phyloP scores from a whole-genome alignment of 768 basidiomycete genomes.

The Russula brevipes region DNA sequence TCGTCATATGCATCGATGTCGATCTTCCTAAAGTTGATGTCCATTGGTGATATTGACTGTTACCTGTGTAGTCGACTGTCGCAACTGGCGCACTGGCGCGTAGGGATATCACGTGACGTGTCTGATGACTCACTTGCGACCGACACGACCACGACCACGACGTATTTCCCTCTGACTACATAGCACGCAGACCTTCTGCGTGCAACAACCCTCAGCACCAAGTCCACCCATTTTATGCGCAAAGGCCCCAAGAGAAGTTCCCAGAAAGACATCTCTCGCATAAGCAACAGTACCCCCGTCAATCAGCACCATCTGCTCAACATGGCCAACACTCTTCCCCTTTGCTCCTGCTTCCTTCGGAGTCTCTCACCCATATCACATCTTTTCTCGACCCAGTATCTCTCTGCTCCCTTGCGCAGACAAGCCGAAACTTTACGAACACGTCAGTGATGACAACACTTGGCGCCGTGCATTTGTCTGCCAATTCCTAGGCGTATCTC shows the following conservation, averaged over 20 bases:
- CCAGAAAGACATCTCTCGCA: constrained; percentile 36
- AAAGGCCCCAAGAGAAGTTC: constrained; percentile 44
- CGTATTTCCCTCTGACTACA: not conserved
- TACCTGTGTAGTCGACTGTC: too few relatives aligned
- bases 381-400: constrained; percentile 62
- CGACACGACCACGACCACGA: not conserved
- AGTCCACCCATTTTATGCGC: constrained; percentile 56
- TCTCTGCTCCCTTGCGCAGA: constrained; percentile 52
- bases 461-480: constrained; percentile 72
- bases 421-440: constrained; percentile 51
- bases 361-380: constrained; percentile 73
- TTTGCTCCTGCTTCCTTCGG: constrained; percentile 47
- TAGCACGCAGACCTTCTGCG: constrained; percentile 18
- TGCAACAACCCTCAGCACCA: not conserved
- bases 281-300: constrained; percentile 32
- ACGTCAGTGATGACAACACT: constrained; percentile 72
- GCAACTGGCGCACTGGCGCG: too few relatives aligned
- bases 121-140: not conserved
- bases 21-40: constrained; percentile 79
- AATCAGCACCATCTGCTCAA: constrained; percentile 34
- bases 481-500: constrained; percentile 60
- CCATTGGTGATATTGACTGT: constrained; percentile 30
- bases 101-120: not conserved
- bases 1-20: constrained; percentile 94
- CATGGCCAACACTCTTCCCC: constrained; percentile 23